Evolutionary conservation across 2,329 filamentous ascomycete species (phyloP).

Genomic region (Chaetomiaceae sp.): DNA sequence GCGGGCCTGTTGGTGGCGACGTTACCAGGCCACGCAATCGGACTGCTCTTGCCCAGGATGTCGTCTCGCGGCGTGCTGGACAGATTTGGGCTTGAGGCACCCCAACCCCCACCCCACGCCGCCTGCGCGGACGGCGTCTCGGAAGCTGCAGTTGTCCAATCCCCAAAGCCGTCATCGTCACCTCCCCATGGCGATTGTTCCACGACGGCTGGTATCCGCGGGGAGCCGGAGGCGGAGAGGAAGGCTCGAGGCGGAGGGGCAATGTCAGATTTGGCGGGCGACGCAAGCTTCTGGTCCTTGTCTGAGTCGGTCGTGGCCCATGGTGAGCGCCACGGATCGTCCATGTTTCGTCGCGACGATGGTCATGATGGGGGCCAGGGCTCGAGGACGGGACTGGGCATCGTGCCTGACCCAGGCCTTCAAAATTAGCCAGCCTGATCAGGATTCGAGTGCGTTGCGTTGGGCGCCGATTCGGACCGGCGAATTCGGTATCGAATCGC

Average conservation of each 20-base stretch:
- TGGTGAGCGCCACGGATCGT: constrained; percentile 59
- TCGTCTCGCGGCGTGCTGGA: constrained; percentile 24
- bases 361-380: constrained; percentile 20
- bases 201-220: constrained; percentile 24
- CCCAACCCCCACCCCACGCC: constrained; percentile 22
- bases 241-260: constrained; percentile 39
- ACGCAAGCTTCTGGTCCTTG: constrained; percentile 27
- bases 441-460: too few relatives aligned
- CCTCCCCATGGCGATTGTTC: constrained; percentile 38
- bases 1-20: constrained; percentile 30
- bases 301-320: constrained; percentile 43
- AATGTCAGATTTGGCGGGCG: constrained; percentile 31
- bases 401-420: too few relatives aligned
- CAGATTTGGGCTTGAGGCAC: constrained; percentile 18
- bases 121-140: constrained; percentile 24
- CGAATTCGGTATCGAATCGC: too few relatives aligned
- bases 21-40: constrained; percentile 36
- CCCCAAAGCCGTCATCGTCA: constrained; percentile 33
- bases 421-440: too few relatives aligned
- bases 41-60: constrained; percentile 31
- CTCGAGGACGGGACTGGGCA: background rate
- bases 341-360: constrained; percentile 39
- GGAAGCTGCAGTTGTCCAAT: constrained; percentile 31
- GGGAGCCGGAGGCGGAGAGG: constrained; percentile 30
- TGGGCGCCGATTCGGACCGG: too few relatives aligned